Evolutionary conservation across 1,284 basidiomycete species (phyloP).

Genomic region (Termitomyces sp.): DNA sequence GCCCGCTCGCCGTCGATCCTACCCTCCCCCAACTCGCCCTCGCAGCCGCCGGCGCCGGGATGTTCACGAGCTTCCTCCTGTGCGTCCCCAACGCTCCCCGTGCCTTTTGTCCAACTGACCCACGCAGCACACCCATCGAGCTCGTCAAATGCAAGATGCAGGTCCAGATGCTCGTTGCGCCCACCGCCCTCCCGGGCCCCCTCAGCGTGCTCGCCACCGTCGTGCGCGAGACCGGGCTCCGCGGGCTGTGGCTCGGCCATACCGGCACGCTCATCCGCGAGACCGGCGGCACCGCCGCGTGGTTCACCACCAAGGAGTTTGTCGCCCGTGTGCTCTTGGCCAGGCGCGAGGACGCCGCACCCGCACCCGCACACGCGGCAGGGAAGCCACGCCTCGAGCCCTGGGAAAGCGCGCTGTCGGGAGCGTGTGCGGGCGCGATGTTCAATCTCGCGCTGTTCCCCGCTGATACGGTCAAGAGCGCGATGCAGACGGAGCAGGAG

Average conservation of each 20-base stretch:
- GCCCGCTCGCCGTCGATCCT: slow-evolving; percentile 23
- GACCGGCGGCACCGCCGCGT: slow-evolving; percentile 86
- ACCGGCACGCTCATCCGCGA: slow-evolving; percentile 94
- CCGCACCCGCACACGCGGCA: slow-evolving; percentile 25
- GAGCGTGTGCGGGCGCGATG: slow-evolving; percentile 81
- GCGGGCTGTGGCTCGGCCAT: slow-evolving; percentile 94
- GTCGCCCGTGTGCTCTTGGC: slow-evolving; percentile 57
- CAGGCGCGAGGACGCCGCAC: background rate
- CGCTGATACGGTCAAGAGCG: slow-evolving; percentile 91
- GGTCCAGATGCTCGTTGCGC: slow-evolving; percentile 70
- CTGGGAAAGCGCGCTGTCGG: slow-evolving; percentile 82
- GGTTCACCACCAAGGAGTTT: slow-evolving; percentile 90
- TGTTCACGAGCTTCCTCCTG: slow-evolving; percentile 83
- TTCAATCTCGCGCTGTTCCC: slow-evolving; percentile 90
- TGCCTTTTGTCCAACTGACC: too few relatives aligned
- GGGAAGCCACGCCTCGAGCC: slow-evolving; percentile 46
- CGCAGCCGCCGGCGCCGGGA: slow-evolving; percentile 84
- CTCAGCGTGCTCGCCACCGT: slow-evolving; percentile 63
- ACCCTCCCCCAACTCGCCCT: slow-evolving; percentile 64
- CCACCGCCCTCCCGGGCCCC: slow-evolving; percentile 52
- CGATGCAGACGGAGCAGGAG: slow-evolving; percentile 93
- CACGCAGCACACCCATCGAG: slow-evolving; percentile 83
- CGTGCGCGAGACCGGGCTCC: slow-evolving; percentile 65
- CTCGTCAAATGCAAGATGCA: slow-evolving; percentile 99
- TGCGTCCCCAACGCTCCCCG: too few relatives aligned